These are phyloP conservation scores for Suillus clintonianus DNA, from an alignment of 768 basidiomycete species.

Conservation along the genomic window DNA sequence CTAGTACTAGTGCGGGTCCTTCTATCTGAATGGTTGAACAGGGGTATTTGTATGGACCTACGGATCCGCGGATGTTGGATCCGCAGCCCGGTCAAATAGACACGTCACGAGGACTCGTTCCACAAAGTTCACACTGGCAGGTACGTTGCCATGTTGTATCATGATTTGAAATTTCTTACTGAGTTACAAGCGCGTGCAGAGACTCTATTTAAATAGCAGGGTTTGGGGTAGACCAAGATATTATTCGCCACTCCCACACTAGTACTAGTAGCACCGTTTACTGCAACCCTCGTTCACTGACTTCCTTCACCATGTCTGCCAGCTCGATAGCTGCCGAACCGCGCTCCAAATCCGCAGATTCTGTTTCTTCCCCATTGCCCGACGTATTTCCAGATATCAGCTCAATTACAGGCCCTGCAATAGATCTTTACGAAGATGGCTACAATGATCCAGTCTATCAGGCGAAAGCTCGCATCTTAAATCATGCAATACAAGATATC, in stretches of 20 bases:
- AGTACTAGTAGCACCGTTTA: neutral
- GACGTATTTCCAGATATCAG: neutral
- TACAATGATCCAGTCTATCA: slow-evolving; percentile 48
- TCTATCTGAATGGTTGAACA: too few relatives aligned
- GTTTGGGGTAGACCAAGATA: neutral
- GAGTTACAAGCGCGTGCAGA: too few relatives aligned
- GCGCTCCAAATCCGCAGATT: neutral
- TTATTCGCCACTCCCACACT: neutral
- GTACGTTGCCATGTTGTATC: too few relatives aligned
- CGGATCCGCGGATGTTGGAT: too few relatives aligned
- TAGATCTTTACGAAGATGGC: slow-evolving; percentile 36
- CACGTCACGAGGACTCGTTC: too few relatives aligned
- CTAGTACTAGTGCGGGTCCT: too few relatives aligned
- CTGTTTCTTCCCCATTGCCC: neutral
- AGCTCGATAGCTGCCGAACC: neutral
- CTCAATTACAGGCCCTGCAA: neutral
- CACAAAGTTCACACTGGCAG: too few relatives aligned
- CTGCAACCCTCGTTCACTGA: neutral
- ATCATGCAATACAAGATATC: slow-evolving; percentile 50
- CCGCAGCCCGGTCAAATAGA: too few relatives aligned
- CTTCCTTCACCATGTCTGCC: neutral
- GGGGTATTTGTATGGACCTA: too few relatives aligned
- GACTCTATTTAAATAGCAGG: neutral
- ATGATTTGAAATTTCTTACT: too few relatives aligned
- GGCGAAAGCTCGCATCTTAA: slow-evolving; percentile 50